Conservation (phyloP, 1,284 basidiomycete genomes). For the Rhodotorula sp. region DNA sequence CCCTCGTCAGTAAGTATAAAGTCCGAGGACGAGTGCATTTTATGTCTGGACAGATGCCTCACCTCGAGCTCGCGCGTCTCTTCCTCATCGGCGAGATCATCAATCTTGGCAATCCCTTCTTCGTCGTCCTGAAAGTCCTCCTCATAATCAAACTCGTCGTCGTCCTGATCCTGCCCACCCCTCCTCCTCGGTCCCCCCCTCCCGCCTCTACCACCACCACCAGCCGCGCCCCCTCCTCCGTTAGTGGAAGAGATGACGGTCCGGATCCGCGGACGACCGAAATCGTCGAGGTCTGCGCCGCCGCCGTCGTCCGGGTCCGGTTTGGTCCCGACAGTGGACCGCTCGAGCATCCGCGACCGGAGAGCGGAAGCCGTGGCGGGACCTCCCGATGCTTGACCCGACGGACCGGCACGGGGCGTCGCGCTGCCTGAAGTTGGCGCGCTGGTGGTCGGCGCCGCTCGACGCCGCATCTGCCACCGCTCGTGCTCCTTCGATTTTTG, state of each 20-base stretch:
- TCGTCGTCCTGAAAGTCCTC: slow-evolving; percentile 84
- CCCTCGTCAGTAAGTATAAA: neutral
- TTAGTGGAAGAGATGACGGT: slow-evolving; percentile 1
- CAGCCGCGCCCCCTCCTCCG: neutral
- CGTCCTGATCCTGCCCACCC: slow-evolving; percentile 35
- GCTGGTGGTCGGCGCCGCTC: slow-evolving; percentile 1
- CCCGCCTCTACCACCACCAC: slow-evolving; percentile 29
- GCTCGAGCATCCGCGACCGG: slow-evolving; percentile 33
- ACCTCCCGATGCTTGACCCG: slow-evolving; percentile 61
- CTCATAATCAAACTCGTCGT: slow-evolving; percentile 78
- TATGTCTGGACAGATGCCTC: neutral
- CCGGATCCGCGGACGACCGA: neutral
- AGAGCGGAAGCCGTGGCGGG: slow-evolving; percentile 54
- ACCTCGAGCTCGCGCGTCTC: slow-evolving; percentile 83
- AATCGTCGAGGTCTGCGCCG: neutral
- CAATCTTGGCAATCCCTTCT: slow-evolving; percentile 60
- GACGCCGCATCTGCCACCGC: slow-evolving; percentile 63
- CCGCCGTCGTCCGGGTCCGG: slow-evolving; percentile 4
- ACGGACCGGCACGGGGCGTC: slow-evolving; percentile 54
- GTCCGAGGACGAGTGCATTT: neutral
- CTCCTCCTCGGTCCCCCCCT: slow-evolving; percentile 56
- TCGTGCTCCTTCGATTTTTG: slow-evolving; percentile 69
- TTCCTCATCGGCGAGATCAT: slow-evolving; percentile 71
- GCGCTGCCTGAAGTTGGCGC: slow-evolving; percentile 56
- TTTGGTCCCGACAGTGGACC: slow-evolving; percentile 43